phyloP scores from a whole-genome alignment of 1,284 basidiomycete genomes.

The Boletus holoroseus region DNA sequence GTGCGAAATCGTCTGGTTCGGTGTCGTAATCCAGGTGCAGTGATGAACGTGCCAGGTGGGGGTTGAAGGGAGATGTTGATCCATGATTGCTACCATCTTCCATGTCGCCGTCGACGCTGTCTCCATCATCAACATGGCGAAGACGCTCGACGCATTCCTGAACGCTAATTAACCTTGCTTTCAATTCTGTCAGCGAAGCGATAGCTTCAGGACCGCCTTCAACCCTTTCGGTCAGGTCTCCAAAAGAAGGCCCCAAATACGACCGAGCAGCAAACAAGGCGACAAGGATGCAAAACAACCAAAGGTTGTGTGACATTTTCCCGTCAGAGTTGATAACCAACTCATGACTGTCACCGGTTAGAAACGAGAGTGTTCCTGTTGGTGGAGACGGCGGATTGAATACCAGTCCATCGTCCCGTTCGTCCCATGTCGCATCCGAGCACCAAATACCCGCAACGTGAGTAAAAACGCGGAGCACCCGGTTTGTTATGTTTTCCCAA shows the following conservation, averaged over 20 bases:
- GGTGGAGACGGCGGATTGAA: slow-evolving; percentile 19
- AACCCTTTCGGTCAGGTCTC: slow-evolving; percentile 12
- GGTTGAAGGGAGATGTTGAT: slow-evolving; percentile 22
- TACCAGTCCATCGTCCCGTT: slow-evolving; percentile 22
- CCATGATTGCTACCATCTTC: slow-evolving; percentile 22
- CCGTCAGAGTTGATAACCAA: slow-evolving; percentile 31
- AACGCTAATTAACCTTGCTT: slow-evolving; percentile 24
- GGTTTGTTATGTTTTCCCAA: slow-evolving; percentile 15
- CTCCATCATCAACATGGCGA: slow-evolving; percentile 13
- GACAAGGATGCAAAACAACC: slow-evolving; percentile 29
- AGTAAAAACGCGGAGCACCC: slow-evolving; percentile 19
- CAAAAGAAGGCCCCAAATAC: slow-evolving; percentile 14
- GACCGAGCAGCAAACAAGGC: slow-evolving; percentile 19
- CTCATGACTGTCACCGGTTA: slow-evolving; percentile 7
- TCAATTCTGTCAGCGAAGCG: slow-evolving; percentile 20
- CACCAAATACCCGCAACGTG: slow-evolving; percentile 22
- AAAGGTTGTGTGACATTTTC: slow-evolving; percentile 31
- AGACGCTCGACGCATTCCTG: slow-evolving; percentile 24
- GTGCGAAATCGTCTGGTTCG: slow-evolving; percentile 14
- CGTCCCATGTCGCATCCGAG: slow-evolving; percentile 26
- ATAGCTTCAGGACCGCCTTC: slow-evolving; percentile 11
- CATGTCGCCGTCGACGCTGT: slow-evolving; percentile 16
- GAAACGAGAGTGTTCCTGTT: slow-evolving; percentile 4
- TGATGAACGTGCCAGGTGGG: slow-evolving; percentile 17
- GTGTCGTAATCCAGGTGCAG: slow-evolving; percentile 21